Conservation (phyloP, 768 basidiomycete species). For the Piloderma croceum region DNA sequence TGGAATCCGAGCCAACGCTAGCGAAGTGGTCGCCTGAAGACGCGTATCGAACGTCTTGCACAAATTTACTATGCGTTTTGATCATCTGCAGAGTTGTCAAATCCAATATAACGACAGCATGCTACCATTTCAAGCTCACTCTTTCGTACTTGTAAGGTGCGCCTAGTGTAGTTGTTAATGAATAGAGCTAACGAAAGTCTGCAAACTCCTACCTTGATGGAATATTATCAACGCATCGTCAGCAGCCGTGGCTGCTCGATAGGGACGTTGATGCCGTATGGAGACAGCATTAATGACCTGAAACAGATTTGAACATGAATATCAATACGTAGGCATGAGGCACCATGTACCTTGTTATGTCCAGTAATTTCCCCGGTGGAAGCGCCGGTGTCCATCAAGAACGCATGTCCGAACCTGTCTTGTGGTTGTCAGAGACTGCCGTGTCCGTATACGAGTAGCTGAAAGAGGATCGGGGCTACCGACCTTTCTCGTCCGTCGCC, state of each 20-base stretch:
- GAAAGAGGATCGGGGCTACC: conserved; percentile 5
- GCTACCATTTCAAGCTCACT: conserved; percentile 28
- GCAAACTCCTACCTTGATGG: conserved; percentile 54
- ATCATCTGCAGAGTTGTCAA: conserved; percentile 56
- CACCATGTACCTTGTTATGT: conserved; percentile 66
- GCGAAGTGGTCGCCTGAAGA: conserved; percentile 79
- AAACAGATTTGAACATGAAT: not conserved
- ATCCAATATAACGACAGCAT: no score
- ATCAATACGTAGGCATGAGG: not conserved
- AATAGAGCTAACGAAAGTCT: not conserved
- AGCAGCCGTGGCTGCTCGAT: conserved; percentile 81
- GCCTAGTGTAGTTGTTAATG: conserved; percentile 32
- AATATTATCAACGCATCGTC: conserved; percentile 82
- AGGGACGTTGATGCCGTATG: conserved; percentile 85
- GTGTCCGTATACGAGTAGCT: not conserved
- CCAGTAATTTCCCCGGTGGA: conserved; percentile 86
- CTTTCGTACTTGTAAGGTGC: conserved; percentile 88
- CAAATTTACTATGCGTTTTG: conserved; percentile 85
- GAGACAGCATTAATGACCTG: conserved; percentile 85
- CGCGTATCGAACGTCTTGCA: conserved; percentile 84
- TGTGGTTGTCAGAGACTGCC: no score
- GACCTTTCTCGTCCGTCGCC: conserved; percentile 91
- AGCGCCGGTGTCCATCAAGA: conserved; percentile 78
- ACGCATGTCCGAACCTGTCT: conserved; percentile 74
- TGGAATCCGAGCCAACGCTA: conserved; percentile 85